Conservation (phyloP, 345 rosid species). For the Erodium maritimum region DNA sequence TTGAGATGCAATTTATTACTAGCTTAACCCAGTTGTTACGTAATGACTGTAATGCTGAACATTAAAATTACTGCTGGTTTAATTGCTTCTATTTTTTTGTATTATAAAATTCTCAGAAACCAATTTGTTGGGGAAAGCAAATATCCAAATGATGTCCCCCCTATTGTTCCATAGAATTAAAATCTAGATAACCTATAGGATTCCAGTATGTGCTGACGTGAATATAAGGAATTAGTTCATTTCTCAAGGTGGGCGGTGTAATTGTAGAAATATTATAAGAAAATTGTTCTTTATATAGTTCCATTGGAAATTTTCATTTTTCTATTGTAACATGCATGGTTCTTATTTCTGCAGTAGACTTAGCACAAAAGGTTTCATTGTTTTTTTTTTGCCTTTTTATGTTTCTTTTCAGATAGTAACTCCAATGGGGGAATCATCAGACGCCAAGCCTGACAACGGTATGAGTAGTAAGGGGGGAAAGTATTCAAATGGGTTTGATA, state of each 20-base stretch:
- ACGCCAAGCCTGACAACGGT: slow-evolving; percentile 9
- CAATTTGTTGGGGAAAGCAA: not conserved
- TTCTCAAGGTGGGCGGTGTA: not conserved
- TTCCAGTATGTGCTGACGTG: not conserved
- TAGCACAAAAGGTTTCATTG: not conserved
- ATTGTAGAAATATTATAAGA: not conserved
- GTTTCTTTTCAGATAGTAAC: slow-evolving; percentile 11
- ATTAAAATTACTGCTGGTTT: too few species aligned
- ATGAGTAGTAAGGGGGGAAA: slow-evolving; percentile 15
- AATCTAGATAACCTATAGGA: too few species aligned
- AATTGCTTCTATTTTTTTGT: too few species aligned
- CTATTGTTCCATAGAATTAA: too few species aligned
- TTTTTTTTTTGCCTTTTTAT: not conserved
- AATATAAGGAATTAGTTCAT: not conserved
- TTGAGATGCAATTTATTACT: too few species aligned
- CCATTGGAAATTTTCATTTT: not conserved
- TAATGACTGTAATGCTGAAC: too few species aligned
- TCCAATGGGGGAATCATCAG: slow-evolving; percentile 19
- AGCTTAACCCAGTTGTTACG: too few species aligned
- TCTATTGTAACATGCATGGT: not conserved
- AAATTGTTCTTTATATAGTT: too few species aligned
- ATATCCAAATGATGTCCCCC: not conserved
- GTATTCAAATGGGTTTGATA: slow-evolving; percentile 10
- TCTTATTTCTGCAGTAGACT: not conserved
- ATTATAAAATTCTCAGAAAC: too few species aligned